Percentiles rank a stretch among this genome's conserved stretches.
These are phyloP conservation scores for Trametes cubensis DNA, from an alignment of 768 basidiomycete species.

Conservation along the genomic window DNA sequence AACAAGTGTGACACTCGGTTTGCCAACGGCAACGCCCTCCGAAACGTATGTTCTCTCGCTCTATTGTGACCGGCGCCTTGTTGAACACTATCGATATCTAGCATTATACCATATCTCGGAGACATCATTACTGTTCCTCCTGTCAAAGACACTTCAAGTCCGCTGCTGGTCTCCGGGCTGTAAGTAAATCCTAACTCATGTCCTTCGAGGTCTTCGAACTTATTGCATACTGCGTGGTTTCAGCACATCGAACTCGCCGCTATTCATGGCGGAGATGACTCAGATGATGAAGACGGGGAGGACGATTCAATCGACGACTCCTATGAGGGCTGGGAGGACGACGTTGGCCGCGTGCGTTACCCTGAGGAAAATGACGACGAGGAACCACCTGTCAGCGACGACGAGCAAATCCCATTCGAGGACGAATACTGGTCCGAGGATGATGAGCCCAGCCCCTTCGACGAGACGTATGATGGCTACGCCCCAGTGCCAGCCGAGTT, in stretches of 20 bases:
- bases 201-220: background rate
- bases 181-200: constrained; percentile 4
- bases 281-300: constrained; percentile 22
- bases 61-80: background rate
- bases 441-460: constrained; percentile 19
- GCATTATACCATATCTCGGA: constrained; percentile 35
- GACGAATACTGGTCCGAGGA: constrained; percentile 29
- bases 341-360: constrained; percentile 28
- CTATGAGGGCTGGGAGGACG: constrained; percentile 39
- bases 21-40: constrained; percentile 36
- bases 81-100: constrained; percentile 6
- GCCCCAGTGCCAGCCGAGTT: constrained; percentile 14
- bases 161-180: constrained; percentile 34
- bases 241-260: constrained; percentile 37
- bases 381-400: background rate
- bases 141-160: constrained; percentile 37
- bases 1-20: constrained; percentile 34
- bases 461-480: constrained; percentile 29
- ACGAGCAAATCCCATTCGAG: constrained; percentile 1
- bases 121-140: constrained; percentile 37
- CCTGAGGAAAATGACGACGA: constrained; percentile 28
- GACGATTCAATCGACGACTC: constrained; percentile 30
- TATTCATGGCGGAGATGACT: constrained; percentile 34
- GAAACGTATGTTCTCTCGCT: constrained; percentile 30
- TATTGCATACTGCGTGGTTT: background rate